These are phyloP conservation scores for Favolaschia claudopus DNA, from an alignment of 768 basidiomycete species.

Conservation along the genomic window DNA sequence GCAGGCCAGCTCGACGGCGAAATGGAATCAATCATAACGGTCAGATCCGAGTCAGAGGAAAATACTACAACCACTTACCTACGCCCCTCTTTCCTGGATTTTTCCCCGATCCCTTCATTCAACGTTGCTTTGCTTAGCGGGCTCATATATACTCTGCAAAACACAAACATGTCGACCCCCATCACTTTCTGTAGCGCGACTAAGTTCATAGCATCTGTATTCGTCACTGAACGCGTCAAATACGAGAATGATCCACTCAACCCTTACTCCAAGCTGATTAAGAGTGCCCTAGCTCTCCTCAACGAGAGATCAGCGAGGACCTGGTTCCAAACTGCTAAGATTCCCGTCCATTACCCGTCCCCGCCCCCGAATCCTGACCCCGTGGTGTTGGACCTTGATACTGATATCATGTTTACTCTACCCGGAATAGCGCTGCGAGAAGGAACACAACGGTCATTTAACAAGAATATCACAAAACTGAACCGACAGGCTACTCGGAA, in stretches of 20 bases:
- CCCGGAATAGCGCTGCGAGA: not conserved
- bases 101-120: not conserved
- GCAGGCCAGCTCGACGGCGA: not conserved
- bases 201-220: not conserved
- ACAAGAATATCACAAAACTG: not conserved
- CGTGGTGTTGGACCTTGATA: not conserved
- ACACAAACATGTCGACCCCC: not conserved
- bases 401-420: not conserved
- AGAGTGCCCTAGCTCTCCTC: not conserved
- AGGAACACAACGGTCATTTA: constrained; percentile 2
- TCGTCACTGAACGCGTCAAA: not conserved
- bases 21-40: not conserved
- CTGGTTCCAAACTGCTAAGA: not conserved
- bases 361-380: accelerated
- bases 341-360: not conserved
- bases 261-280: not conserved
- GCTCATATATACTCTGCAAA: not conserved
- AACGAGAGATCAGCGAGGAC: constrained; percentile 3
- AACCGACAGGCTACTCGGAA: not conserved
- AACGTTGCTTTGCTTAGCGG: not conserved
- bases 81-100: not conserved
- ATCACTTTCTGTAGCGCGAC: not conserved
- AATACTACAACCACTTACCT: not conserved
- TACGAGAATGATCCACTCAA: not conserved
- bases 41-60: not conserved